These are phyloP conservation scores for Kodamaea alishanica DNA, from an alignment of 1,139 yeast species.

Conservation along the genomic window DNA sequence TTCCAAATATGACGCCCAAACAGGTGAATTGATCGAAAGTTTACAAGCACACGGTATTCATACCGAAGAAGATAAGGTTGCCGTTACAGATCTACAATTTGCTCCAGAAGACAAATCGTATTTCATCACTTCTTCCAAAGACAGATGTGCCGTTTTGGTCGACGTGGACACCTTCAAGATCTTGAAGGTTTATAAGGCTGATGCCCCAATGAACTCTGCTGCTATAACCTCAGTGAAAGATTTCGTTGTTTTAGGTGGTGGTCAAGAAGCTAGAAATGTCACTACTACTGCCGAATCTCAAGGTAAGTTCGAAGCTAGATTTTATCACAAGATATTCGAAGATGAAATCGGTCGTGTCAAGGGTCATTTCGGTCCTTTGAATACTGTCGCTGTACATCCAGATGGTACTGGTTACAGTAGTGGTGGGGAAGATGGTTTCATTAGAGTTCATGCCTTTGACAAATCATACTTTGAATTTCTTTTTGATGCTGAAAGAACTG, in stretches of 20 bases:
- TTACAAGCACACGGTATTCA: constrained; percentile 63
- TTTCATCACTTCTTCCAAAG: constrained; percentile 90
- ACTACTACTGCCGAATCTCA: constrained; percentile 92
- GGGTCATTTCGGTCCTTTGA: constrained; percentile 99
- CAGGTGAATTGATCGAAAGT: constrained; percentile 65
- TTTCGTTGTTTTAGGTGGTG: constrained; percentile 94
- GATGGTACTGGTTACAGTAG: constrained; percentile 90
- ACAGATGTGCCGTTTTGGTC: constrained; percentile 76
- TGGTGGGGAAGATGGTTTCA: constrained; percentile 98
- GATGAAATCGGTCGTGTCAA: constrained; percentile 96
- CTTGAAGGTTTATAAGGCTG: constrained; percentile 76
- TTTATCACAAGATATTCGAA: constrained; percentile 89
- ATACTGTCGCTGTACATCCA: constrained; percentile 91
- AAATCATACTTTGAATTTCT: constrained; percentile 88
- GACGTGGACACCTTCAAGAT: constrained; percentile 74
- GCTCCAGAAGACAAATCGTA: constrained; percentile 78
- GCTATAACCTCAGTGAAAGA: constrained; percentile 91
- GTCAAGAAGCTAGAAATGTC: constrained; percentile 98
- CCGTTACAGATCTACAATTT: constrained; percentile 84
- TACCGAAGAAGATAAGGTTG: constrained; percentile 50
- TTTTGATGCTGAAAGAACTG: constrained; percentile 81
- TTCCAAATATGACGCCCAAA: constrained; percentile 71
- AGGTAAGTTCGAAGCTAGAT: constrained; percentile 96
- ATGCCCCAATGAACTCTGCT: constrained; percentile 94
- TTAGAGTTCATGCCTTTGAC: constrained; percentile 91